These are phyloP conservation scores for Lodderomyces pseudojiufengensis DNA, from an alignment of 1,139 yeast genomes.

Conservation along the genomic window DNA sequence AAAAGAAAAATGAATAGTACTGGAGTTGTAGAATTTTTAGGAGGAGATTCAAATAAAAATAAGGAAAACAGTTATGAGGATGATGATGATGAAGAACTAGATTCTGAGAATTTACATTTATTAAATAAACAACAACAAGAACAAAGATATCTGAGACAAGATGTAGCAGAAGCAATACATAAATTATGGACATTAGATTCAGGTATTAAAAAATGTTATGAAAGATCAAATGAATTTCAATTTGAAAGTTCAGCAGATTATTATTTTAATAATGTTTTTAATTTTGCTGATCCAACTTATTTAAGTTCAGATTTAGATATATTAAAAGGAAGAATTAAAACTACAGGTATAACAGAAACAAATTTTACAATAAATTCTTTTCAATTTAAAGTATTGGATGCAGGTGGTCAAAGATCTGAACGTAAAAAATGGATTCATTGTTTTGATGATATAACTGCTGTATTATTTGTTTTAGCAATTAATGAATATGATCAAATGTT, in stretches of 20 bases:
- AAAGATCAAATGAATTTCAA: slow-evolving; percentile 72
- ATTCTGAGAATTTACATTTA: slow-evolving; percentile 15
- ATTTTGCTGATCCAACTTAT: slow-evolving; percentile 63
- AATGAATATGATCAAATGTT: slow-evolving; percentile 90
- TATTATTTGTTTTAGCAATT: slow-evolving; percentile 86
- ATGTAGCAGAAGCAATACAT: slow-evolving; percentile 66
- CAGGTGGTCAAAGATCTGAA: slow-evolving; percentile 96
- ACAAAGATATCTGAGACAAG: slow-evolving; percentile 20
- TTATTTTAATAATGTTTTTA: slow-evolving; percentile 65
- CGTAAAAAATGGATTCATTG: slow-evolving; percentile 96
- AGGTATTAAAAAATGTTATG: slow-evolving; percentile 62
- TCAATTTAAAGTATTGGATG: slow-evolving; percentile 79
- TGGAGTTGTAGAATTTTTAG: slow-evolving; percentile 44
- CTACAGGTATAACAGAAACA: slow-evolving; percentile 93
- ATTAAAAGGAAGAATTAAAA: slow-evolving; percentile 84
- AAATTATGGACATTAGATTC: slow-evolving; percentile 64
- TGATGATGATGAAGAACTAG: slow-evolving; percentile 13
- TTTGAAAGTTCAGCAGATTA: slow-evolving; percentile 76
- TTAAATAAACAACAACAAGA: slow-evolving; percentile 1
- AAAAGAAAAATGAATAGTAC: slow-evolving; percentile 53
- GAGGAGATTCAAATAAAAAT: slow-evolving; percentile 21
- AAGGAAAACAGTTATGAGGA: slow-evolving; percentile 10
- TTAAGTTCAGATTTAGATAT: slow-evolving; percentile 79
- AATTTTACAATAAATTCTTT: slow-evolving; percentile 65
- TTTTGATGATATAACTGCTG: slow-evolving; percentile 87